phyloP scores from a whole-genome alignment of 139 green algal genomes.

The Nannochloris sp. region DNA sequence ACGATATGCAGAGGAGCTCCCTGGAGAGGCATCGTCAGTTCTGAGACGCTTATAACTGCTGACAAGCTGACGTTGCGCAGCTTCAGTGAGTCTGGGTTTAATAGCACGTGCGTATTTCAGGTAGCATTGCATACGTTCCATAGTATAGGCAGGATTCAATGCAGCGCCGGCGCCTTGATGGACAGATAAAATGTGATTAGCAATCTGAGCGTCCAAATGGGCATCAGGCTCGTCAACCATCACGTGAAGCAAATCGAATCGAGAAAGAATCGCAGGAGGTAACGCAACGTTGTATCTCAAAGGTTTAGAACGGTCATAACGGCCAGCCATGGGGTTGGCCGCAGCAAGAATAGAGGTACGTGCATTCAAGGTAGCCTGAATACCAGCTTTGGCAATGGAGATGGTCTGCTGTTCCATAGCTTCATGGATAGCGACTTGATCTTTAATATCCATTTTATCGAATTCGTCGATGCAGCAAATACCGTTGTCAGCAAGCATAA shows the following conservation, averaged over 20 bases:
- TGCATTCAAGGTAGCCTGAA: slow-evolving; percentile 94
- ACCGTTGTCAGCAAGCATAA: slow-evolving; percentile 96
- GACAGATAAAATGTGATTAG: slow-evolving; percentile 70
- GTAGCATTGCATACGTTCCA: slow-evolving; percentile 87
- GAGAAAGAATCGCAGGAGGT: slow-evolving; percentile 82
- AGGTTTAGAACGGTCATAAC: slow-evolving; percentile 88
- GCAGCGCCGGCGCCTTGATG: slow-evolving; percentile 41
- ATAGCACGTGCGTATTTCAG: slow-evolving; percentile 87
- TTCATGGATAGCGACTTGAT: slow-evolving; percentile 89
- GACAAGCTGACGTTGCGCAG: slow-evolving; percentile 66
- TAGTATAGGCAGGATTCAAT: slow-evolving; percentile 65
- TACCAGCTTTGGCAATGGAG: slow-evolving; percentile 95
- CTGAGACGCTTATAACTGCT: slow-evolving; percentile 82
- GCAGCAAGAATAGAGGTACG: slow-evolving; percentile 91
- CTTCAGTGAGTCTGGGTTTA: slow-evolving; percentile 58
- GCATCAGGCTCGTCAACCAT: slow-evolving; percentile 91
- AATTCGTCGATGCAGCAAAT: slow-evolving; percentile 98
- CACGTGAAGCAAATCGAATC: slow-evolving; percentile 92
- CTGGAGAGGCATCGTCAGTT: slow-evolving; percentile 72
- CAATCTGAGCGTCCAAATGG: slow-evolving; percentile 63
- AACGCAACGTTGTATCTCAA: slow-evolving; percentile 87
- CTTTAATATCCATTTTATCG: slow-evolving; percentile 94
- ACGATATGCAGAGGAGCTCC: slow-evolving; percentile 74
- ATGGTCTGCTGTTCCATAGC: slow-evolving; percentile 99
- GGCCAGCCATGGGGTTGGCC: slow-evolving; percentile 85